Base-by-base conservation (phyloP, 208 protist species). In the Leishmania arabica region DNA sequence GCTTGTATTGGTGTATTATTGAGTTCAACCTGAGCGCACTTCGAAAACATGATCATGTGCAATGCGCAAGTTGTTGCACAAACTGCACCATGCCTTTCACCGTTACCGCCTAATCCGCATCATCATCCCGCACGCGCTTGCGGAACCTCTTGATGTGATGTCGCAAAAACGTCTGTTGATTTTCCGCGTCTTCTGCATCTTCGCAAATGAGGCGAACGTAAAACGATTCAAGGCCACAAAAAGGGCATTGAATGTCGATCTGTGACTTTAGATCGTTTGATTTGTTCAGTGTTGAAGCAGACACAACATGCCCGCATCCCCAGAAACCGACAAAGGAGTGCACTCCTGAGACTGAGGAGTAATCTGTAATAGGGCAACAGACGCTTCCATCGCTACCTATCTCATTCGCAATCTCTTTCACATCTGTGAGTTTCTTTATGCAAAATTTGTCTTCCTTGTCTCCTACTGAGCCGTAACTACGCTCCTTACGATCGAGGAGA, bases 311-410 rank as follows among this genome's bases (percentile, higher is more conserved):
- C 21, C 93, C 93, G 74, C 93, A 97, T n/a, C 69, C 68, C 92
- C 93, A 97, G 71, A 95, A 90, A 7, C 93, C 93, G 71, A 90
- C 81, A 82, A 97, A 97, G 3, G 79, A 66, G 75, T 92, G 88
- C 45, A 87, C 64, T 19, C 91, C 93, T 73, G 83, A 90, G 34
- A 77, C 75, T 58, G 90, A 80, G 8, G 86, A 78, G 80, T 87
- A 91, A 0, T 88, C 85, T 8, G 89, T 93, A 19, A 97, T 75
- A 9, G 93, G 88, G 49, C 93, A 97, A 31, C 81, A 83, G 73
- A 97, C 86, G 17, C 62, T 62, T 0, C 78, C 88, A n/a, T 84
- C 80, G 37, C 78, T 84, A 19, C 81, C 68, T 2, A 42, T 60
- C 5, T 85, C 77, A 68, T 93, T 92, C 2, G 51, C 40, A 4